These are phyloP conservation scores for Hemileccinum impolitum DNA, from an alignment of 768 basidiomycete species.

Conservation along the genomic window DNA sequence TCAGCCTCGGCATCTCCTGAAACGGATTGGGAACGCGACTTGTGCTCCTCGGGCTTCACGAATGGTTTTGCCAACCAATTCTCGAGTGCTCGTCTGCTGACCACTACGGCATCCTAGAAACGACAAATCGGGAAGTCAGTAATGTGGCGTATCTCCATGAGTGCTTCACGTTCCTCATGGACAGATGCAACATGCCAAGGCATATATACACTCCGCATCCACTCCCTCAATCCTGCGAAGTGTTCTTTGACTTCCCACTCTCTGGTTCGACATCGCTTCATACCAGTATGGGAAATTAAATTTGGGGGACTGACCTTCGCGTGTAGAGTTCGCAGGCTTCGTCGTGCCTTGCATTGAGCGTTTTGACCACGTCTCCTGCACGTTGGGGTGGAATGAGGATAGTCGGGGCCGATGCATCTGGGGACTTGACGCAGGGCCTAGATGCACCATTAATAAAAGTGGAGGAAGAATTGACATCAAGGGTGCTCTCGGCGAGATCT, in stretches of 20 bases:
- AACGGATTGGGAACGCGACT: conserved; percentile 16
- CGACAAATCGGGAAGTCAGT: conserved; percentile 15
- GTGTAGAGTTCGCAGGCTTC: conserved; percentile 48
- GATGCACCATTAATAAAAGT: conserved; percentile 20
- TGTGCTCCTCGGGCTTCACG: conserved; percentile 19
- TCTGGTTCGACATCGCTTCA: conserved; percentile 31
- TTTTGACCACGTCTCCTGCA: conserved; percentile 51
- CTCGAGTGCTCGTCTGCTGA: conserved; percentile 58
- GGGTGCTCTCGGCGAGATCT: conserved; percentile 17
- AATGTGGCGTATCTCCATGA: conserved; percentile 5
- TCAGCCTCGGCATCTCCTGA: conserved; percentile 20
- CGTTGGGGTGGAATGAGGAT: conserved; percentile 49
- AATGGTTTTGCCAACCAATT: conserved; percentile 51
- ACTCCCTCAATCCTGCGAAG: conserved; percentile 51
- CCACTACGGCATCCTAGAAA: conserved; percentile 51
- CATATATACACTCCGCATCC: conserved; percentile 58
- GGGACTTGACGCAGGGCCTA: conserved; percentile 10
- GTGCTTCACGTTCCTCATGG: conserved; percentile 42
- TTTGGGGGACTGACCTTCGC: conserved; percentile 39
- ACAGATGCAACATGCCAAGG: conserved; percentile 53
- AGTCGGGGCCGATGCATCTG: conserved; percentile 9
- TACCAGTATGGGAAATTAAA: conserved; percentile 13
- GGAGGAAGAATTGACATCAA: conserved; percentile 9
- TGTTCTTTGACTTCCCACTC: conserved; percentile 37
- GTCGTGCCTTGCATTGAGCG: conserved; percentile 54